Evolutionary conservation across 345 rosid species (phyloP).

Genomic region (Lagerstroemia speciosa): DNA sequence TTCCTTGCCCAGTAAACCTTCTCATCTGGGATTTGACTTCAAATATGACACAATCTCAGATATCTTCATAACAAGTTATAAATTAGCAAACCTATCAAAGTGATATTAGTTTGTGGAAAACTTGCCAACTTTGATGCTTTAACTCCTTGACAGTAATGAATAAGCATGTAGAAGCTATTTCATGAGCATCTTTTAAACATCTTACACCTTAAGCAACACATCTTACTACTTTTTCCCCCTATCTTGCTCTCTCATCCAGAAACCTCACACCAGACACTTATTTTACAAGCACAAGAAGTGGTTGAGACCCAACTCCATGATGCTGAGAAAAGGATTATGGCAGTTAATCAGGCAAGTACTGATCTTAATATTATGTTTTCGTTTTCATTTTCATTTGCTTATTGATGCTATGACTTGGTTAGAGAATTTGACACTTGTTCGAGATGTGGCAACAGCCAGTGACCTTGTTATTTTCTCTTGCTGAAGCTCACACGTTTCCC

Average conservation of each 20-base stretch:
- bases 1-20: too few relatives aligned
- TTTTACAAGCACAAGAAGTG: conserved; percentile 55
- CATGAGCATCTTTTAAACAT: conserved; percentile 5
- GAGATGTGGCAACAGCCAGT: background rate
- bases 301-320: conserved; percentile 43
- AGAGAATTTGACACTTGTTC: background rate
- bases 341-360: conserved; percentile 61
- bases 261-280: conserved; percentile 59
- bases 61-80: background rate
- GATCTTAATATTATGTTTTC: conserved; percentile 2
- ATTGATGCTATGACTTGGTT: background rate
- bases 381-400: conserved; percentile 1
- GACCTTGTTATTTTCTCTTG: background rate
- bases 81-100: background rate
- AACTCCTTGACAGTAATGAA: background rate
- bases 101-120: background rate
- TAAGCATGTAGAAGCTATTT: background rate
- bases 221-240: background rate
- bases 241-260: conserved; percentile 34
- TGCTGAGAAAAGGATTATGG: conserved; percentile 51
- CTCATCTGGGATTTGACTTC: too few relatives aligned
- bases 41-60: too few relatives aligned
- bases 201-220: background rate
- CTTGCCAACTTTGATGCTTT: background rate
- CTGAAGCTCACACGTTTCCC: background rate